Percentiles rank a stretch among this genome's conserved stretches.
Evolutionary conservation across 108 stramenopile species (phyloP).

Genomic region (Schizochytrium sp.): DNA sequence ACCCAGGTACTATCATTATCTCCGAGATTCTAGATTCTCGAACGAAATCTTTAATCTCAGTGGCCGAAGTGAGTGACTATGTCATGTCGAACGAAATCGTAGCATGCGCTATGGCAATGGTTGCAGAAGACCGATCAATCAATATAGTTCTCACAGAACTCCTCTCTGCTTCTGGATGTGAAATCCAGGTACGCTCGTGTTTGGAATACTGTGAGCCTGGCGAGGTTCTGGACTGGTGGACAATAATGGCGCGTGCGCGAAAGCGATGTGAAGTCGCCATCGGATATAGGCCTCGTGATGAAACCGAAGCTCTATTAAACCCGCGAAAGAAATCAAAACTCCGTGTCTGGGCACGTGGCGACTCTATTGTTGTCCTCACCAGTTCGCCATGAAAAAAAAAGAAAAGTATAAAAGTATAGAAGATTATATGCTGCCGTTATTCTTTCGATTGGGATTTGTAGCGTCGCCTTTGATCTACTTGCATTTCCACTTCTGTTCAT

Average conservation of each 20-base stretch:
- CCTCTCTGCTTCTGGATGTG: conserved; percentile 71
- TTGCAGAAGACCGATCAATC: conserved; percentile 73
- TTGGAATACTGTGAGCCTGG: conserved; percentile 63
- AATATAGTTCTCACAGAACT: conserved; percentile 70
- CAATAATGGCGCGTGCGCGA: conserved; percentile 64
- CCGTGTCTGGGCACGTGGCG: conserved; percentile 63
- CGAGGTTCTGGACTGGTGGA: conserved; percentile 68
- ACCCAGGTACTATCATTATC: conserved; percentile 60
- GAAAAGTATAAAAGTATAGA: not conserved
- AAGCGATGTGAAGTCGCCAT: conserved; percentile 69
- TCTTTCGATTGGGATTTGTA: too few relatives aligned
- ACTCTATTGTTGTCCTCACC: conserved; percentile 68
- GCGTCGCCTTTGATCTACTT: too few relatives aligned
- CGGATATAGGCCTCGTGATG: conserved; percentile 70
- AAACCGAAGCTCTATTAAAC: conserved; percentile 67
- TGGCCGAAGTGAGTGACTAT: conserved; percentile 69
- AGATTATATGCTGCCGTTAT: not conserved
- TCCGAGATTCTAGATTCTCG: conserved; percentile 74
- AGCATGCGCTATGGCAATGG: conserved; percentile 67
- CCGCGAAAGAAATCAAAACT: conserved; percentile 67
- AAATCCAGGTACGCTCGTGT: conserved; percentile 66
- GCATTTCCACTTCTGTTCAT: too few relatives aligned
- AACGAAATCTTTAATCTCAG: conserved; percentile 69
- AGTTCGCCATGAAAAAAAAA: not conserved
- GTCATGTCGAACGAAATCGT: conserved; percentile 75